Base-by-base conservation (phyloP, 345 rosid genomes). In the Theobroma cacao region DNA sequence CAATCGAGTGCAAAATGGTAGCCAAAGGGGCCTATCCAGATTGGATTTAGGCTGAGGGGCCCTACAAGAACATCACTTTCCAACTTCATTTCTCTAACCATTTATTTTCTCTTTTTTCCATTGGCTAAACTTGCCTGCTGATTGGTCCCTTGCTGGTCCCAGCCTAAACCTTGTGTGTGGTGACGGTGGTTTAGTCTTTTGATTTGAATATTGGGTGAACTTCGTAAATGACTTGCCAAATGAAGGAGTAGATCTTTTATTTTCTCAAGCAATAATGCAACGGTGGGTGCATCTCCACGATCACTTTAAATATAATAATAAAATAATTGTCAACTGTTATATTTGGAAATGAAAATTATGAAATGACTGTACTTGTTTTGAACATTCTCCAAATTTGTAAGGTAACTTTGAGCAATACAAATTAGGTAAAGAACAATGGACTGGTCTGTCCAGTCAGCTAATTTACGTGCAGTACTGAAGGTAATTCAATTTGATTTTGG, bases 1-100 rank as follows among this genome's bases (percentile, higher is more conserved):
- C 36, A 13, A 33, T 50, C 20, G 8, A 34, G 36, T 64, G 34
- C 36, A 15, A 36, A 64, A 50, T 6, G 33, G 14, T 33, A 33
- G 41, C 56, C 20, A 13, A 63, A 45, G 26, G 26, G 28, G 34
- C 60, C 43, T 70, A 78, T 47, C 80, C 70, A 68, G 5, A 5
- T 36, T 34, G 55, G 75, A 66, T 77, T 34, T 53, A 12, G 65
- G 62, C 31, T 30, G 62, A 40, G 60, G 72, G 72, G 3, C 38
- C 73, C 74, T 65, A 76, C 64, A 66, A 14, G n/a, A 41, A 70
- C 80, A 20, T 77, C 66, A 43, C 56, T 69, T 69, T 69, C 80
- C 38, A 50, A 22, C 24, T 2, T 58, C 43, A 28, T 63, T 31
- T 60, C 20, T 3, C 20, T 18, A 14, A 48, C 59, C 59, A 24